phyloP scores from a whole-genome alignment of 2,329 filamentous ascomycete genomes.

The Nigrospora osmanthi region DNA sequence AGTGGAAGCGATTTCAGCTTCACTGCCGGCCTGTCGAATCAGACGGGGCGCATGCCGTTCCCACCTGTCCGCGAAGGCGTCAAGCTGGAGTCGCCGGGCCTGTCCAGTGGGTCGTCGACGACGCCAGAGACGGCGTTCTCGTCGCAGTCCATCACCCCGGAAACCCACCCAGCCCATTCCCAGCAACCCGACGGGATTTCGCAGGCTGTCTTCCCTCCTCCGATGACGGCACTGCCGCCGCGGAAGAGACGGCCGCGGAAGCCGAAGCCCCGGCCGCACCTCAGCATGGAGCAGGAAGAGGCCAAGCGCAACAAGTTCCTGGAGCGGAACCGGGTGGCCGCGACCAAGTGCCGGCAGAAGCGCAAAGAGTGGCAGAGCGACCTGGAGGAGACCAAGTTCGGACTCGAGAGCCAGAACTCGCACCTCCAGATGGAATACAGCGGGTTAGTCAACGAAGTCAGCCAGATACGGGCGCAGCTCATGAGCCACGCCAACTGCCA shows the following conservation, averaged over 20 bases:
- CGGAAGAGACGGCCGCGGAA: conserved; percentile 17
- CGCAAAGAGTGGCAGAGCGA: conserved; percentile 46
- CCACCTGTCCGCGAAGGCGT: conserved; percentile 5
- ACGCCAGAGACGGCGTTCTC: conserved; percentile 15
- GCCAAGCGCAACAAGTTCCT: conserved; percentile 50
- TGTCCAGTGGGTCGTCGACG: conserved; percentile 17
- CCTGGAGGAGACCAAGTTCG: conserved; percentile 36
- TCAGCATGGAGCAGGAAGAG: conserved; percentile 19
- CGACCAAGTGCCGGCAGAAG: conserved; percentile 67
- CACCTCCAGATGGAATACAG: conserved; percentile 35
- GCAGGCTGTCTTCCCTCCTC: conserved; percentile 3
- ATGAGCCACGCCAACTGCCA: conserved; percentile 46
- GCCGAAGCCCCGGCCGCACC: conserved; percentile 10
- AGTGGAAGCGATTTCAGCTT: background rate
- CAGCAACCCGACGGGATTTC: background rate
- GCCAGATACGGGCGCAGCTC: conserved; percentile 38
- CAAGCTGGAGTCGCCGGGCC: conserved; percentile 12
- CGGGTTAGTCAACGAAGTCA: conserved; percentile 34
- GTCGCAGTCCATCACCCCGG: conserved; percentile 13
- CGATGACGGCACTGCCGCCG: conserved; percentile 9
- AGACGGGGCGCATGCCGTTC: conserved; percentile 4
- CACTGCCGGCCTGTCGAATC: background rate
- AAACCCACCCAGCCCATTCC: conserved; percentile 1
- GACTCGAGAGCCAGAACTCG: conserved; percentile 34
- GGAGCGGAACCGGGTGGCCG: conserved; percentile 64